Base-by-base conservation (phyloP, 2,329 filamentous ascomycete species). In the Aspergillus texensis region DNA sequence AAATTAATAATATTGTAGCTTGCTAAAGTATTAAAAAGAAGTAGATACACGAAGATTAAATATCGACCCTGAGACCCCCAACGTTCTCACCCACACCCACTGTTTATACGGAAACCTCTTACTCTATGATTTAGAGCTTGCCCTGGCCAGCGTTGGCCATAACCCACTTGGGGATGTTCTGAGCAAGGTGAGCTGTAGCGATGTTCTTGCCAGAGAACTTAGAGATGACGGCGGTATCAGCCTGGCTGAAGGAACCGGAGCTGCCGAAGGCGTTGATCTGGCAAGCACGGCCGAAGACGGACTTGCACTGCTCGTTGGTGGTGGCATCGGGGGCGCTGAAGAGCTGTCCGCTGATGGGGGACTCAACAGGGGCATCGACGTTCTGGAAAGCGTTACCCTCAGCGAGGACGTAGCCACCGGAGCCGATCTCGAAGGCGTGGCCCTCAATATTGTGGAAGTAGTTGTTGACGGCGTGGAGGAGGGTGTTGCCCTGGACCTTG, bases 341-440 rank as follows among this genome's bases (percentile, higher is more conserved):
- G 55, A 82, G 69, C 61, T 77, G 63, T 10, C 80, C 81, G 30
- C 70, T 67, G 60, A 78, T 74, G 19, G 66, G 72, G 19, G 72
- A 67, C 63, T 82, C 78, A 54, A 83, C 74, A 24, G 78, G 71
- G n/a, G 77, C 75, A 21, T 75, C 72, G 62, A 88, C 81, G 68
- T 86, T 83, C 75, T 86, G 81, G 81, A 87, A 88, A 54, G 84
- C 76, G 68, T 86, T 87, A 43, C 85, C 86, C 77, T 88, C 86
- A 4, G 83, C 83, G 24, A 88, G 77, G 52, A 86, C 81, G 68
- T 78, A 78, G 58, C 70, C 77, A 36, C 80, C 81, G 1, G 71
- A 53, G 60, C 78, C 79, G 45, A 82, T 67, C 75, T 86, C 86
- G 72, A 88, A 87, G n/a, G 85, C 83, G 75, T 88, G 86, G 57